Conservation (phyloP, 2,329 filamentous ascomycete genomes). For the Pseudogymnoascus sp. region DNA sequence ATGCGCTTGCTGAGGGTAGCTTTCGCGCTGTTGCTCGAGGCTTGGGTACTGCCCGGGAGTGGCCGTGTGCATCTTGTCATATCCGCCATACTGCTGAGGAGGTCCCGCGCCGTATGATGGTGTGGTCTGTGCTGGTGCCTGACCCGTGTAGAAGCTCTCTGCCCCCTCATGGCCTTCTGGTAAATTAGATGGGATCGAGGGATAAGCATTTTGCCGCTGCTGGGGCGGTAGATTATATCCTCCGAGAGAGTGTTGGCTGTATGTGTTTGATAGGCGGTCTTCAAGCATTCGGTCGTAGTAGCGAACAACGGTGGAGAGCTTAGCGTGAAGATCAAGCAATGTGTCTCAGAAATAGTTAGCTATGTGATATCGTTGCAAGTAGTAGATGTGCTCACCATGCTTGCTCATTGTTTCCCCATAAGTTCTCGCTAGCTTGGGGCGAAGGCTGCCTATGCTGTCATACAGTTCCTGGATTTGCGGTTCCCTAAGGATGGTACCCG, state of each 20-base stretch:
- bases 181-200: slow-evolving; percentile 53
- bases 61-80: slow-evolving; percentile 22
- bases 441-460: slow-evolving; percentile 87
- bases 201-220: slow-evolving; percentile 56
- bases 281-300: slow-evolving; percentile 99
- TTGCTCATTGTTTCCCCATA: slow-evolving; percentile 99
- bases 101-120: slow-evolving; percentile 42
- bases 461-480: slow-evolving; percentile 98
- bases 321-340: slow-evolving; percentile 85
- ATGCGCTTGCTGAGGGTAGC: slow-evolving; percentile 38
- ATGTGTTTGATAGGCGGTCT: slow-evolving; percentile 86
- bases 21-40: slow-evolving; percentile 21
- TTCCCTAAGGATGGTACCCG: slow-evolving; percentile 90
- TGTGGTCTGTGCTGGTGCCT: slow-evolving; percentile 38
- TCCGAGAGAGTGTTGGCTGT: slow-evolving; percentile 69
- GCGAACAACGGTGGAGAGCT: slow-evolving; percentile 88
- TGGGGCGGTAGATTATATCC: slow-evolving; percentile 51
- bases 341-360: slow-evolving; percentile 57
- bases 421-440: slow-evolving; percentile 87
- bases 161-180: slow-evolving; percentile 44
- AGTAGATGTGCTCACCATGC: slow-evolving; percentile 53
- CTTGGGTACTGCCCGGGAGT: slow-evolving; percentile 19
- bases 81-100: slow-evolving; percentile 37
- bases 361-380: neutral
- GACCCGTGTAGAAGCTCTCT: slow-evolving; percentile 77